A percentile compares a stretch with the other conserved stretches of the same genome.
Conservation (phyloP, 345 rosid genomes). For the Clarkia xantiana region DNA sequence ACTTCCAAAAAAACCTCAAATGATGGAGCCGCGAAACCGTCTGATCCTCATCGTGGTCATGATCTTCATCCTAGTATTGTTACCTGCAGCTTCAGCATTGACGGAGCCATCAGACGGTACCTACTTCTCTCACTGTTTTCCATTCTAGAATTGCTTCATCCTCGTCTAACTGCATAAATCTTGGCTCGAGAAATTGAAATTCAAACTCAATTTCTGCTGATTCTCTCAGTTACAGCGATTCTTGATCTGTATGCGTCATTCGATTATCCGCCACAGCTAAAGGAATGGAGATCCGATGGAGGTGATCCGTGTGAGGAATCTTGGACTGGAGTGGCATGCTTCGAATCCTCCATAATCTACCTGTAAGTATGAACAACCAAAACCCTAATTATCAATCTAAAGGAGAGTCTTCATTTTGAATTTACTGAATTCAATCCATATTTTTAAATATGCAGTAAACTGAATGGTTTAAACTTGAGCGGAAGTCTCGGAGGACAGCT, state of each 20-base stretch:
- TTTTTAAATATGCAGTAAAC: constrained; percentile 22
- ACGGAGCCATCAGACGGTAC: constrained; percentile 68
- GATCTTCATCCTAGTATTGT: constrained; percentile 17
- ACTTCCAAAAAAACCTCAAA: no score
- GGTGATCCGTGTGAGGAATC: constrained; percentile 76
- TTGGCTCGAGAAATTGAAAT: no score
- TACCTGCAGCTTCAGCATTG: constrained; percentile 15
- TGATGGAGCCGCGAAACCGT: not conserved
- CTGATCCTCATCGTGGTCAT: constrained; percentile 10
- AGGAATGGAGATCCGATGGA: constrained; percentile 56
- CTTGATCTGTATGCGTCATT: constrained; percentile 46
- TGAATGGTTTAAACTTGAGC: constrained; percentile 42
- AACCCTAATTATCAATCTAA: not conserved
- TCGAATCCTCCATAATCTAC: constrained; percentile 45
- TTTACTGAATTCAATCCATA: not conserved
- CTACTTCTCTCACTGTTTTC: not conserved
- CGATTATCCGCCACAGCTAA: constrained; percentile 44
- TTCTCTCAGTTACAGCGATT: constrained; percentile 18
- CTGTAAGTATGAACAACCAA: constrained; percentile 22
- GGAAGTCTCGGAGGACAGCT: constrained; percentile 65
- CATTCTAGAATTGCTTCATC: not conserved
- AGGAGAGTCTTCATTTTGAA: not conserved
- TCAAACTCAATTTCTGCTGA: no score
- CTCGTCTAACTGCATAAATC: no score
- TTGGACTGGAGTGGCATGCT: constrained; percentile 84